phyloP scores from a whole-genome alignment of 2,329 filamentous ascomycete species.

The Fusarium metavorans region DNA sequence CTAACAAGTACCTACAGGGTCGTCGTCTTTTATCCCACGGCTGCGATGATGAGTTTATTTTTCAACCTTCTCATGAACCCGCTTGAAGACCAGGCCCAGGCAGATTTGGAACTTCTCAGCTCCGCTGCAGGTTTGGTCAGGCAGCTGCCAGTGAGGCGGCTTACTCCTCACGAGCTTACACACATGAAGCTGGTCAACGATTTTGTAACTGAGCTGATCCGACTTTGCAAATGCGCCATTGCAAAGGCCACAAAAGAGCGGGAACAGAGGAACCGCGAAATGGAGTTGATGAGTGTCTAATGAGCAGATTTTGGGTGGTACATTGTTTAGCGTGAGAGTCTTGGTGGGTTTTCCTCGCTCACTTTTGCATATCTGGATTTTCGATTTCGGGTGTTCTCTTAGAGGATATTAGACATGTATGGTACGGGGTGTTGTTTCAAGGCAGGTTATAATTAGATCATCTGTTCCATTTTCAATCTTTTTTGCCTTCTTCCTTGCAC shows the following conservation, averaged over 20 bases:
- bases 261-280: background rate
- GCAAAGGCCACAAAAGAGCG: constrained; percentile 22
- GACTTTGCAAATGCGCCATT: constrained; percentile 58
- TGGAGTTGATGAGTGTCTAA: background rate
- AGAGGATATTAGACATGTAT: background rate
- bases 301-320: background rate
- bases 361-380: background rate
- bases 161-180: constrained; percentile 51
- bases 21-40: constrained; percentile 68
- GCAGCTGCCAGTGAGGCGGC: constrained; percentile 47
- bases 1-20: constrained; percentile 51
- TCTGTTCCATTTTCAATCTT: background rate
- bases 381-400: background rate
- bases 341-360: background rate
- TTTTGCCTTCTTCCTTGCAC: background rate
- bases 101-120: constrained; percentile 61
- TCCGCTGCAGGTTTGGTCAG: constrained; percentile 58
- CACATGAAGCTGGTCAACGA: constrained; percentile 56
- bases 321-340: background rate
- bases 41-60: constrained; percentile 66
- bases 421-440: background rate
- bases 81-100: constrained; percentile 53
- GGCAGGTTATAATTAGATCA: background rate
- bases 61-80: constrained; percentile 66
- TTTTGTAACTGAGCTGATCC: constrained; percentile 58